Evolutionary conservation across 139 green algal species (phyloP).

Genomic region (Coelastrella sp.): DNA sequence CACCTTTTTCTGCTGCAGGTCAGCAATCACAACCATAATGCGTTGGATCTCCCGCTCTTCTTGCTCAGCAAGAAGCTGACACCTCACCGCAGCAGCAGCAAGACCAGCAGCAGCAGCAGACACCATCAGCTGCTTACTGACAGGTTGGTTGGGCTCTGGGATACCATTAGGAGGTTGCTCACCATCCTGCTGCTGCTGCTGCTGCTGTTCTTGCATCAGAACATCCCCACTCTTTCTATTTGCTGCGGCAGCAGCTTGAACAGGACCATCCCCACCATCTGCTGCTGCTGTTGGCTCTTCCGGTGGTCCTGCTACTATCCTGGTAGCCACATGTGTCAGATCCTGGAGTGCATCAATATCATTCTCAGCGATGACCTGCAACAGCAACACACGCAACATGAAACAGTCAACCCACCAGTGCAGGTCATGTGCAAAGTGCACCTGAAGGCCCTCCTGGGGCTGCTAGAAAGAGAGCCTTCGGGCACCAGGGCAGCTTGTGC

Average conservation of each 20-base stretch:
- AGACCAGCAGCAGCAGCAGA: slow-evolving; percentile 49
- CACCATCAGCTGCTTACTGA: slow-evolving; percentile 30
- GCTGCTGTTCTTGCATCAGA: slow-evolving; percentile 16
- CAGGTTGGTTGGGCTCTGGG: background rate
- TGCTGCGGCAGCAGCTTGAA: background rate
- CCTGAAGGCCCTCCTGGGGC: too few relatives aligned
- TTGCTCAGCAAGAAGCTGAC: slow-evolving; percentile 71
- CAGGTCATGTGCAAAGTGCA: too few relatives aligned
- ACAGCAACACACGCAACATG: background rate
- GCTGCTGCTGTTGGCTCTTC: slow-evolving; percentile 10
- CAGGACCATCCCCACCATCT: background rate
- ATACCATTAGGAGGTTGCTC: background rate
- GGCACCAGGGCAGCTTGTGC: too few relatives aligned
- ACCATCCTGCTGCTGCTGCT: slow-evolving; percentile 26
- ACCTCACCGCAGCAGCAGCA: slow-evolving; percentile 47
- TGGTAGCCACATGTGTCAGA: background rate
- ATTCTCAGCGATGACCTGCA: slow-evolving; percentile 7
- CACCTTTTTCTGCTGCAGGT: slow-evolving; percentile 58
- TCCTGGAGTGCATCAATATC: background rate
- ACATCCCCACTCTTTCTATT: background rate
- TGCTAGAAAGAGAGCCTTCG: too few relatives aligned
- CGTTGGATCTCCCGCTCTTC: slow-evolving; percentile 85
- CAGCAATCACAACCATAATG: slow-evolving; percentile 73
- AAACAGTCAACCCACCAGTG: too few relatives aligned
- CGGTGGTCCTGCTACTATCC: background rate